phyloP scores from a whole-genome alignment of 2,329 filamentous ascomycete genomes.

The Fusarium redolens region DNA sequence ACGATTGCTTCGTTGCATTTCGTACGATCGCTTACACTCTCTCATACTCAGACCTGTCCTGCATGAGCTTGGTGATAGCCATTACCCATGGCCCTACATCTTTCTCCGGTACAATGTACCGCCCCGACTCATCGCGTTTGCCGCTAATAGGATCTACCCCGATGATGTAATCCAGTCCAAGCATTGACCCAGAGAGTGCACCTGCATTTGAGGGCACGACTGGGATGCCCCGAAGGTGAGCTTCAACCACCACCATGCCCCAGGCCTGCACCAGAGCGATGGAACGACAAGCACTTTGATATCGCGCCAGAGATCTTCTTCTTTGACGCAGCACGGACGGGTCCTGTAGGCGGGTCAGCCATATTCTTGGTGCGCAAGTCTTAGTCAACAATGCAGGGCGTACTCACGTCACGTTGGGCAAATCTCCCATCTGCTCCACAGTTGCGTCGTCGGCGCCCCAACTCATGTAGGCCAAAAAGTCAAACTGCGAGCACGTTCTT shows the following conservation, averaged over 20 bases:
- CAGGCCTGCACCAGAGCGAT: background rate
- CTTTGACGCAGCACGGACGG: background rate
- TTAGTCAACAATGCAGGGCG: rapidly evolving
- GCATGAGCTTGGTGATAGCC: background rate
- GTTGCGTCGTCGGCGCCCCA: background rate
- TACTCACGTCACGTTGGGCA: background rate
- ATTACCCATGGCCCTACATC: background rate
- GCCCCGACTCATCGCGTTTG: background rate
- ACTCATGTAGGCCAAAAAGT: background rate
- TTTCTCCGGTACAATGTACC: background rate
- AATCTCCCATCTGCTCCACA: background rate
- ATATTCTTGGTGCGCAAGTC: too few species aligned
- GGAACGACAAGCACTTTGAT: background rate
- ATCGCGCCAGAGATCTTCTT: background rate
- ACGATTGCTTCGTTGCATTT: background rate
- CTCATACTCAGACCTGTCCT: background rate
- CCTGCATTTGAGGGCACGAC: background rate
- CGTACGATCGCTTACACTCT: background rate
- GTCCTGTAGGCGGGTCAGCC: background rate
- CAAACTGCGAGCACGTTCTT: background rate
- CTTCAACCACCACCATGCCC: conserved; percentile 7
- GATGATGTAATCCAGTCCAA: background rate
- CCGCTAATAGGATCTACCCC: background rate
- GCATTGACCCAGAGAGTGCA: background rate
- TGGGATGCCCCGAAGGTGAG: conserved; percentile 1